Evolutionary conservation across 352 stramenopile species (phyloP).

Genomic region (Albugo candida): DNA sequence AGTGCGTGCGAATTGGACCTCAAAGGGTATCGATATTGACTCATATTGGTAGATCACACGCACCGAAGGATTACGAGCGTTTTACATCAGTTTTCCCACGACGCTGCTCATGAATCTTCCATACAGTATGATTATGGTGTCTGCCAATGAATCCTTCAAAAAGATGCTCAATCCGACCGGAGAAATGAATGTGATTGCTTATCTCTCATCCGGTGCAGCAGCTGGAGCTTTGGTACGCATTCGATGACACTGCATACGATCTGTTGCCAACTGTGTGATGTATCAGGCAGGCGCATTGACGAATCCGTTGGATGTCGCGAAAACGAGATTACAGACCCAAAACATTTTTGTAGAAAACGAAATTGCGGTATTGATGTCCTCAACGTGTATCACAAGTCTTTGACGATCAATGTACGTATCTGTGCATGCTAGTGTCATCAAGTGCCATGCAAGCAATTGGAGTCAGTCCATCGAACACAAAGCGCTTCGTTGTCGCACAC

Average conservation of each 20-base stretch:
- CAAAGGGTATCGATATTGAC: constrained; percentile 1
- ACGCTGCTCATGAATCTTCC: constrained; percentile 98
- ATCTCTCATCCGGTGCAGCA: constrained; percentile 84
- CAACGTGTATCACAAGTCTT: background rate
- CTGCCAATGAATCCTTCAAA: constrained; percentile 93
- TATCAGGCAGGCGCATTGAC: constrained; percentile 72
- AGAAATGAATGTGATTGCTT: constrained; percentile 78
- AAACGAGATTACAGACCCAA: constrained; percentile 95
- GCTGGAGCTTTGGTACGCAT: constrained; percentile 80
- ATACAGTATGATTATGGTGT: constrained; percentile 95
- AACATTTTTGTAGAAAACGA: constrained; percentile 41
- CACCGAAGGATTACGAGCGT: constrained; percentile 45
- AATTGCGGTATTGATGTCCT: constrained; percentile 19
- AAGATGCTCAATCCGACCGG: constrained; percentile 81
- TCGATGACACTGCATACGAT: background rate
- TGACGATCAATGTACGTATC: too few relatives aligned
- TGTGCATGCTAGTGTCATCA: too few relatives aligned
- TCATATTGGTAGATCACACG: constrained; percentile 34
- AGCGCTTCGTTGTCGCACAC: too few relatives aligned
- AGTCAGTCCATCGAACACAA: too few relatives aligned
- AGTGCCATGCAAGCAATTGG: background rate
- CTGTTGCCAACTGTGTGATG: background rate
- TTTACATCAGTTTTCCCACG: constrained; percentile 93
- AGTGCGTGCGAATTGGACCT: constrained; percentile 14
- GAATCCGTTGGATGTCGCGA: constrained; percentile 96